These are phyloP conservation scores for Penicillium palitans DNA, from an alignment of 2,329 filamentous ascomycete species.

Conservation along the genomic window DNA sequence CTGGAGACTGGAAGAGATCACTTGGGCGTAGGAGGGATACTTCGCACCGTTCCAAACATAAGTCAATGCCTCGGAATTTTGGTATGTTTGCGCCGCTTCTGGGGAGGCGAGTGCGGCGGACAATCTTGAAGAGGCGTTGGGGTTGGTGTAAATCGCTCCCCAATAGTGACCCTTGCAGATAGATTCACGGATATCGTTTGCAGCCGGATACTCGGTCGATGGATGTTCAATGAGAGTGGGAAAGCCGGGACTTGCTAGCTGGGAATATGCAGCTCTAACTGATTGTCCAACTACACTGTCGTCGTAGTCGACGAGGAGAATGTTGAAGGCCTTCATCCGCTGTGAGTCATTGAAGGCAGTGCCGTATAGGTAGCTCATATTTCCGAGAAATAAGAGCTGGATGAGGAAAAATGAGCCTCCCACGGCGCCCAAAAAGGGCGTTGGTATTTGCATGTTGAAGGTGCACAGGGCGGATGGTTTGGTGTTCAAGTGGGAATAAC, in stretches of 20 bases:
- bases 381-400: not conserved
- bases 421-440: not conserved
- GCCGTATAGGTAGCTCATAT: not conserved
- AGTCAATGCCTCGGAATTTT: slow-evolving; percentile 31
- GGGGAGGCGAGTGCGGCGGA: slow-evolving; percentile 34
- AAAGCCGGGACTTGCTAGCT: slow-evolving; percentile 7
- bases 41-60: slow-evolving; percentile 45
- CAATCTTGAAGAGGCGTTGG: slow-evolving; percentile 36
- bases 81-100: slow-evolving; percentile 28
- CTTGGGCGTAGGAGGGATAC: slow-evolving; percentile 38
- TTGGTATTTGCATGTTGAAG: not conserved
- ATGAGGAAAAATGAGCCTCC: not conserved
- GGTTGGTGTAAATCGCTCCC: slow-evolving; percentile 27
- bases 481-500: not conserved
- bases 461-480: not conserved
- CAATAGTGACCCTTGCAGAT: slow-evolving; percentile 27
- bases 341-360: not conserved
- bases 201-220: not conserved
- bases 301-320: slow-evolving; percentile 16
- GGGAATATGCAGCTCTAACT: not conserved
- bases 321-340: not conserved
- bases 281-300: not conserved
- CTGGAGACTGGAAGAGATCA: slow-evolving; percentile 33
- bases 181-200: slow-evolving; percentile 5
- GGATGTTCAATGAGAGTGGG: slow-evolving; percentile 9